These are phyloP conservation scores for Claviceps fusiformis DNA, from an alignment of 2,329 filamentous ascomycete genomes.

Conservation along the genomic window DNA sequence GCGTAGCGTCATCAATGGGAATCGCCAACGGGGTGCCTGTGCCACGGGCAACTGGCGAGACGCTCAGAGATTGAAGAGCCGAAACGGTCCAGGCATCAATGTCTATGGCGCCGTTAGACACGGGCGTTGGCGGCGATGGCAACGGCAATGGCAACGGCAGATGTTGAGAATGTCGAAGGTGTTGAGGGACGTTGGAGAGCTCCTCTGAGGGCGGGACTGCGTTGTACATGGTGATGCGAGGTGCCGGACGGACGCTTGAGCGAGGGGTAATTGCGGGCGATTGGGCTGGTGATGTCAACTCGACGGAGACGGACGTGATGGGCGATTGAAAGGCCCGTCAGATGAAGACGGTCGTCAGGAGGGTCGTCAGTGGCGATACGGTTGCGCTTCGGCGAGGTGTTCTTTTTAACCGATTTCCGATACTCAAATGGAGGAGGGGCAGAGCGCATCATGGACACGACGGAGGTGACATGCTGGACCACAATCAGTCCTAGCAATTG, in stretches of 20 bases:
- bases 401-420: too few relatives aligned
- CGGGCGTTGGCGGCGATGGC: slow-evolving; percentile 11
- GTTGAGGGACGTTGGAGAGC: slow-evolving; percentile 9
- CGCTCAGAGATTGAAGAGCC: slow-evolving; percentile 39
- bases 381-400: too few relatives aligned
- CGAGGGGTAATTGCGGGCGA: neutral
- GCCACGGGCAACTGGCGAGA: slow-evolving; percentile 43
- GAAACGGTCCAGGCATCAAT: slow-evolving; percentile 56
- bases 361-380: too few relatives aligned
- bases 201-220: slow-evolving; percentile 35
- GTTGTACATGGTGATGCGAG: slow-evolving; percentile 37
- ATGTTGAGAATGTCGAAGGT: neutral
- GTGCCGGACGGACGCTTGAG: neutral
- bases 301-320: too few relatives aligned
- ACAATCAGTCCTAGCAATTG: too few relatives aligned
- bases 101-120: slow-evolving; percentile 27
- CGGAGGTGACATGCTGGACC: too few relatives aligned
- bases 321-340: neutral
- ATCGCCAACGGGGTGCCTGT: slow-evolving; percentile 56
- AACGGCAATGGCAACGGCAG: slow-evolving; percentile 6
- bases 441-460: neutral
- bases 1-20: slow-evolving; percentile 48
- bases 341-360: neutral
- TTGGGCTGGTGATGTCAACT: too few relatives aligned
- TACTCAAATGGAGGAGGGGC: neutral